Conservation (phyloP, 2,329 filamentous ascomycete species). For the Macrophomina phaseolina region DNA sequence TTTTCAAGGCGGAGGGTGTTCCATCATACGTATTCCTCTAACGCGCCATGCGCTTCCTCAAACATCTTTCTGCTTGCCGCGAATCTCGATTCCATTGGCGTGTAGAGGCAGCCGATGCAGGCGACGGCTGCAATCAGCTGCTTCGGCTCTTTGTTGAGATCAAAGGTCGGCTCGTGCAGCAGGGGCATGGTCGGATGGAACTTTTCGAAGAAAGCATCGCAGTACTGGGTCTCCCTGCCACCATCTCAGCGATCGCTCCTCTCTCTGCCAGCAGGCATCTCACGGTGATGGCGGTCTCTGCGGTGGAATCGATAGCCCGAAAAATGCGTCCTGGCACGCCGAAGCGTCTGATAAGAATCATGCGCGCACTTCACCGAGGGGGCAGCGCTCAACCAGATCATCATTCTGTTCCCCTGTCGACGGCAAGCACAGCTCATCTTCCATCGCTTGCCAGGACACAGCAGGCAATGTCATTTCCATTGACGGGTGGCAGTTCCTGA, state of each 20-base stretch:
- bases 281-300: background rate
- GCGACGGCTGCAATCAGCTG: background rate
- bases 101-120: background rate
- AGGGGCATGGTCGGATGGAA: slow-evolving; percentile 7
- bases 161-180: background rate
- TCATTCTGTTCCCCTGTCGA: background rate
- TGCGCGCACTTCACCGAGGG: too few relatives aligned
- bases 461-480: background rate
- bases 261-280: background rate
- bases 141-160: background rate
- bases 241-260: background rate
- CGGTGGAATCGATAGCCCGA: background rate
- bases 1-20: too few relatives aligned
- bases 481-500: slow-evolving; percentile 2
- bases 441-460: background rate
- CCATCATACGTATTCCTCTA: slow-evolving; percentile 3
- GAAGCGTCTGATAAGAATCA: background rate
- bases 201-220: background rate
- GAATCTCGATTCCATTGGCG: background rate
- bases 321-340: background rate
- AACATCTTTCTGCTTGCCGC: background rate
- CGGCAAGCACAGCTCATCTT: background rate
- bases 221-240: background rate
- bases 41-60: background rate
- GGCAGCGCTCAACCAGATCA: background rate